phyloP scores from a whole-genome alignment of 1,284 basidiomycete genomes.

The Puccinia hordei region DNA sequence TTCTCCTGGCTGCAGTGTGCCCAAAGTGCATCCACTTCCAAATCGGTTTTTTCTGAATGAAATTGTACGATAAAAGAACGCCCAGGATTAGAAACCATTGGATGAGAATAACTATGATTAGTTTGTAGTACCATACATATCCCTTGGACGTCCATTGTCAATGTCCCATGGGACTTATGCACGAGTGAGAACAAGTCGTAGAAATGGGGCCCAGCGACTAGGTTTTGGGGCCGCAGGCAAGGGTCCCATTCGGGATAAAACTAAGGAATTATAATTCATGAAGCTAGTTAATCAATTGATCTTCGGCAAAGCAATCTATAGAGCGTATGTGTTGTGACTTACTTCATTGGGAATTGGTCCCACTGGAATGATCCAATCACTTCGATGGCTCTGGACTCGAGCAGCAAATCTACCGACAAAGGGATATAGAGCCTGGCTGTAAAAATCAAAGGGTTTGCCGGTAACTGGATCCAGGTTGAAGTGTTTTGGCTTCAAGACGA shows the following conservation, averaged over 20 bases:
- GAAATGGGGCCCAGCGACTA: conserved; percentile 91
- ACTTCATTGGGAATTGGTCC: conserved; percentile 91
- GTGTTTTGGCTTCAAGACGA: conserved; percentile 82
- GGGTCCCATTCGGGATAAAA: conserved; percentile 56
- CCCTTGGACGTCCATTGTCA: conserved; percentile 84
- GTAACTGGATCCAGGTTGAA: conserved; percentile 72
- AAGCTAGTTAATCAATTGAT: background rate
- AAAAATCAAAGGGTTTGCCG: conserved; percentile 65
- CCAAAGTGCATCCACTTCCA: conserved; percentile 70
- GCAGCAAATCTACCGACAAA: conserved; percentile 74
- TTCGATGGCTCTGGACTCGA: conserved; percentile 63
- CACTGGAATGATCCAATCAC: conserved; percentile 67
- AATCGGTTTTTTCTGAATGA: conserved; percentile 21
- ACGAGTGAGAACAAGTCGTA: conserved; percentile 87
- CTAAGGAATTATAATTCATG: conserved; percentile 41
- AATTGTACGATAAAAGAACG: background rate
- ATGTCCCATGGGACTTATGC: conserved; percentile 74
- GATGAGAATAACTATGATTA: conserved; percentile 68
- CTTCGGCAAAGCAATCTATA: background rate
- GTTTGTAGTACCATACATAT: conserved; percentile 65
- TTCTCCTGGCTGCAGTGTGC: conserved; percentile 73
- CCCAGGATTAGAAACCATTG: conserved; percentile 71
- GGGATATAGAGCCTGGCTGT: conserved; percentile 74
- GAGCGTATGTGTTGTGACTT: conserved; percentile 43
- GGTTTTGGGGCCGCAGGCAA: conserved; percentile 68